Base-by-base conservation (phyloP, 148 eudicot genomes). In the Camellia japonica region DNA sequence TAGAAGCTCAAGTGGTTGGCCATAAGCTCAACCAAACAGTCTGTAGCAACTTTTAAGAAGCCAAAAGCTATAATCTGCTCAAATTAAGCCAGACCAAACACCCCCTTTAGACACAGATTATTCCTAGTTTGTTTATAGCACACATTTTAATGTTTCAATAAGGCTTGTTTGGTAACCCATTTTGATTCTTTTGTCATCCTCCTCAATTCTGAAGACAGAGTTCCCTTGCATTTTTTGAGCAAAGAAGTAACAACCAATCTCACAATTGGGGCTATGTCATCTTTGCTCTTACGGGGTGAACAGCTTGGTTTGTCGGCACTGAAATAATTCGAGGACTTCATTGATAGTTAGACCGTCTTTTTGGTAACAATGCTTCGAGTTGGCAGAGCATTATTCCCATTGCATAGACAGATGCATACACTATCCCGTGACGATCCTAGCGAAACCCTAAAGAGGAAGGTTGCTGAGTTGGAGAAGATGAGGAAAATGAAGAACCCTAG, bases 401-500 rank as follows among this genome's bases (percentile, higher is more conserved):
- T 86, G 47, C 83, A 73, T 76, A 95, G 87, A 86, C 80, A 85
- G 65, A 74, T 91, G 81, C 96, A 90, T 77, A 87, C 92, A 1
- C 15, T 84, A 43, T 76, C 90, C 49, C 84, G 78, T 73, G 80
- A 84, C 71, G 75, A 85, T 71, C 92, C 94, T 30, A 91, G 98
- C 56, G 91, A 91, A 56, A 85, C 84, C 46, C 80, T 95, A 75
- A 95, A 88, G 90, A 91, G 67, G 76, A 91, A 80, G 74, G 67
- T 95, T 78, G 86, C 87, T 68, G 88, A 88, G 74, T 18, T 90
- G 38, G 93, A 89, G 86, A 89, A 81, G 79, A 82, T 55, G 82
- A 88, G 88, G 86, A 93, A 85, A 84, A 83, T 76, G 38, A 86
- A 68, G 71, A 84, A 84, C 60, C 86, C 82, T 6, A 88, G 85